A percentile compares a stretch with the other conserved stretches of the same genome.
phyloP scores from a whole-genome alignment of 768 basidiomycete species.

The Rhizopogon rudus region DNA sequence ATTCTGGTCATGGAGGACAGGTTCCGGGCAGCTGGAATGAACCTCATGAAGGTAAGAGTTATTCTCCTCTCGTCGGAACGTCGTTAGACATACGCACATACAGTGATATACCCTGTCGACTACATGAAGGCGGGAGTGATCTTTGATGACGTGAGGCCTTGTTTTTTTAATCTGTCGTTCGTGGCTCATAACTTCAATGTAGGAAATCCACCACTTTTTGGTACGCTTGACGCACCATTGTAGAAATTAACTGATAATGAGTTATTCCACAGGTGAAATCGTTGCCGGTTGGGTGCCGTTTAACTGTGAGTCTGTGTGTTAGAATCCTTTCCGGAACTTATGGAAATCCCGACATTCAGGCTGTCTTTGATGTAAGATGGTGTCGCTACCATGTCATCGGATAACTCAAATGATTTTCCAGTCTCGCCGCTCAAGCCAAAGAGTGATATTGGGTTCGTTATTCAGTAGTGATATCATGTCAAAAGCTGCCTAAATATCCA shows the following conservation, averaged over 20 bases:
- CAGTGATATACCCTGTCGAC: slow-evolving; percentile 88
- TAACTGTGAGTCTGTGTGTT: slow-evolving; percentile 37
- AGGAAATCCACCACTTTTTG: slow-evolving; percentile 40
- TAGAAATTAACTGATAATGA: neutral
- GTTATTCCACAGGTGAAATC: slow-evolving; percentile 34
- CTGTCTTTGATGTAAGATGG: slow-evolving; percentile 45
- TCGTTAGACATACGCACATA: neutral
- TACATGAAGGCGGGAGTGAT: slow-evolving; percentile 74
- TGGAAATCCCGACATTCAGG: slow-evolving; percentile 10
- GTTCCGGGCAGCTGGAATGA: slow-evolving; percentile 72
- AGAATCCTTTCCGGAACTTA: neutral
- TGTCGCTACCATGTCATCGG: neutral
- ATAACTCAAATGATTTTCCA: slow-evolving; percentile 11
- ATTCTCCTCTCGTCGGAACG: neutral
- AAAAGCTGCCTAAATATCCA: neutral
- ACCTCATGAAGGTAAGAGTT: slow-evolving; percentile 61
- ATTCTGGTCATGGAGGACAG: slow-evolving; percentile 97
- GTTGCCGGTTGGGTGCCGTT: slow-evolving; percentile 61
- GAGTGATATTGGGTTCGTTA: slow-evolving; percentile 37
- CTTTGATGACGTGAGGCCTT: slow-evolving; percentile 60
- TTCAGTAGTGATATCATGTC: neutral
- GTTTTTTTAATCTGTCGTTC: neutral
- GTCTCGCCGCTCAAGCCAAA: slow-evolving; percentile 40
- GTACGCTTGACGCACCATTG: slow-evolving; percentile 14
- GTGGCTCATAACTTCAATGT: neutral